A percentile compares a stretch with the other conserved stretches of the same genome.
These are phyloP conservation scores for Xylaria digitata DNA, from an alignment of 2,329 filamentous ascomycete species.

Conservation along the genomic window DNA sequence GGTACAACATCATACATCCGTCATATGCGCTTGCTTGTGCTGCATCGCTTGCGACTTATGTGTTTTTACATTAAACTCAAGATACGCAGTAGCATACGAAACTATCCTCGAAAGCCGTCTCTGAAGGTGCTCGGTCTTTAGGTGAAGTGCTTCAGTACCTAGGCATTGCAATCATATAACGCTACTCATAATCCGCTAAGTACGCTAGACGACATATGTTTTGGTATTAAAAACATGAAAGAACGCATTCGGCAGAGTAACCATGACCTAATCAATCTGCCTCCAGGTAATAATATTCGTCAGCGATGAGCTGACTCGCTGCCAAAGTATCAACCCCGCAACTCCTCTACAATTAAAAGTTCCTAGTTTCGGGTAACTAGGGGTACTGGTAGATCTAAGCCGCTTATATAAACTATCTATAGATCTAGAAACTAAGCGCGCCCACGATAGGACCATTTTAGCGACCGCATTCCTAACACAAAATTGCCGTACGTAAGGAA, in stretches of 20 bases:
- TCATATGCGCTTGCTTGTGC: conserved; percentile 4
- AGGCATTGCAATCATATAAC: background rate
- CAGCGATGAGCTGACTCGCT: background rate
- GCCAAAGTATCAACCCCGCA: background rate
- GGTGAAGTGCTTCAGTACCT: background rate
- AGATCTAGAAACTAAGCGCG: background rate
- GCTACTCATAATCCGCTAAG: background rate
- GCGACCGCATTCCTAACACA: conserved; percentile 3
- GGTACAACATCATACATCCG: background rate
- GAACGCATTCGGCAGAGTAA: background rate
- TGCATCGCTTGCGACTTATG: background rate
- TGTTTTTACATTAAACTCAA: conserved; percentile 16
- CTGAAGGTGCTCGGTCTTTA: background rate
- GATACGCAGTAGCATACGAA: conserved; percentile 14
- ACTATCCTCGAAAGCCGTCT: background rate
- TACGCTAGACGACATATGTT: background rate
- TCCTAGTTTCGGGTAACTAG: background rate
- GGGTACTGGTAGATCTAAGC: background rate
- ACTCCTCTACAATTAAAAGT: background rate
- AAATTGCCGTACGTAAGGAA: background rate
- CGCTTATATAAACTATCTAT: conserved; percentile 2
- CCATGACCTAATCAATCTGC: conserved; percentile 14
- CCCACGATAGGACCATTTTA: background rate
- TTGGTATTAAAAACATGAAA: background rate
- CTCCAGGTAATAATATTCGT: background rate